Evolutionary conservation across 2,329 filamentous ascomycete species (phyloP).

Genomic region (Seiridium cupressi): DNA sequence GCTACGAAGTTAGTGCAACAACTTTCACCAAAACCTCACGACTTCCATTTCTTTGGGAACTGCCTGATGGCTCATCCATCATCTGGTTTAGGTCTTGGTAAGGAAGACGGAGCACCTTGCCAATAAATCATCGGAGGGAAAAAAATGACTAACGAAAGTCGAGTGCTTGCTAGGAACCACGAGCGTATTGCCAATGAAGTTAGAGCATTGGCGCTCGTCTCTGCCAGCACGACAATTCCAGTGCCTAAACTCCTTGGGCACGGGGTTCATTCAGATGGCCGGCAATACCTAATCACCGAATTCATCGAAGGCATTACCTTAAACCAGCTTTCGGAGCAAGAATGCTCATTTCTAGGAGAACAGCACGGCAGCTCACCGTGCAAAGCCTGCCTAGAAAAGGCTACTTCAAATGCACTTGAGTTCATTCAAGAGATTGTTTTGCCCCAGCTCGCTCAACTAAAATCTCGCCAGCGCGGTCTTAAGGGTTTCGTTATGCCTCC

Average conservation of each 20-base stretch:
- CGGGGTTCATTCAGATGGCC: neutral
- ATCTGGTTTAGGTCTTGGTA: neutral
- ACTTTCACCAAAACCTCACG: conserved; percentile 4
- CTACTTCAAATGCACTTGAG: neutral
- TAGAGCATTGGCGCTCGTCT: neutral
- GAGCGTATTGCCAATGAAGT: conserved; percentile 3
- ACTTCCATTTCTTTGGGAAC: neutral
- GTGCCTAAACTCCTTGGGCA: neutral
- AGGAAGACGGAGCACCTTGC: neutral
- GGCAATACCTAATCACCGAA: conserved; percentile 1
- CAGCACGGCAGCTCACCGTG: neutral
- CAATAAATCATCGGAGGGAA: neutral
- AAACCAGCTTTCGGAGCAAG: neutral
- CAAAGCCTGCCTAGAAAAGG: neutral
- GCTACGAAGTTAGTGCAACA: neutral
- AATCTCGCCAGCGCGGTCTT: neutral
- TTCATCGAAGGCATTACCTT: neutral
- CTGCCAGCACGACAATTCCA: neutral
- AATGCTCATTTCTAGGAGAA: neutral
- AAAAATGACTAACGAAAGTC: too few species aligned
- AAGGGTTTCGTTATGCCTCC: conserved; percentile 1
- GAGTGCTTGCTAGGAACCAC: too few species aligned
- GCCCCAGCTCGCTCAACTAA: neutral
- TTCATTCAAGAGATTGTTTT: neutral
- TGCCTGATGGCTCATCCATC: neutral